Evolutionary conservation across 2,329 filamentous ascomycete genomes (phyloP), one percentile per base, ranked within the genome.

Genomic region (Xylaria sp.): DNA sequence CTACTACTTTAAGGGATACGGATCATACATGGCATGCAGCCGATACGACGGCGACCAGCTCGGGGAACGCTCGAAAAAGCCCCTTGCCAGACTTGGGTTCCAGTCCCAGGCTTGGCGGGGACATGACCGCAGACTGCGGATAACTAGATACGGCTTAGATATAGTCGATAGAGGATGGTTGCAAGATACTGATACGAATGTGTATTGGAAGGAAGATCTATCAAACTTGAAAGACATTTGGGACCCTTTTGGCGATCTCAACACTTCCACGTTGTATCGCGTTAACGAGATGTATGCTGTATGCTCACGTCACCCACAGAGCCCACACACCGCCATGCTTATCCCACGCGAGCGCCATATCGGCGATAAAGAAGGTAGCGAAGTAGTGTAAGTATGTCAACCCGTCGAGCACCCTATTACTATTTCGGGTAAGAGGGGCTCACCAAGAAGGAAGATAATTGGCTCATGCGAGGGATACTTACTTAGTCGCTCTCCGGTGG

Each of bases 11-110:
- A 53, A 33, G 26, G 26, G 15, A 31, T 53, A 33, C 49, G 26
- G 49, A 26, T 17, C 28, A 33, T 17, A 51, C 48, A 51, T 54
- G 17, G 31, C 51, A 51, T 54, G 13, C 26, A 44, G 36, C 15
- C 46, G 13, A 54, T 42, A 59, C 33, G 38, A 54, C 71, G 68
- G 67, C 65, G 72, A 74, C 70, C 71, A 68, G 68, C 68, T 75
- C 73, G 73, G 73, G 48, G 70, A 67, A 66, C 67, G 59, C 70
- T 73, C 72, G 71, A 73, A 56, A 65, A 65, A 72, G 72, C 67
- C 65, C 71, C 69, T 20, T 67, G 67, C 60, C 72, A 74, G 67
- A 68, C 36, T 66, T 66, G 46, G 67, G 59, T 69, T 56, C 67
- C 54, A 65, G 46, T 63, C 42, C 40, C 26, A 53, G 59, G 48